Conservation (phyloP, 345 rosid genomes). For the Bruguiera sexangula region DNA sequence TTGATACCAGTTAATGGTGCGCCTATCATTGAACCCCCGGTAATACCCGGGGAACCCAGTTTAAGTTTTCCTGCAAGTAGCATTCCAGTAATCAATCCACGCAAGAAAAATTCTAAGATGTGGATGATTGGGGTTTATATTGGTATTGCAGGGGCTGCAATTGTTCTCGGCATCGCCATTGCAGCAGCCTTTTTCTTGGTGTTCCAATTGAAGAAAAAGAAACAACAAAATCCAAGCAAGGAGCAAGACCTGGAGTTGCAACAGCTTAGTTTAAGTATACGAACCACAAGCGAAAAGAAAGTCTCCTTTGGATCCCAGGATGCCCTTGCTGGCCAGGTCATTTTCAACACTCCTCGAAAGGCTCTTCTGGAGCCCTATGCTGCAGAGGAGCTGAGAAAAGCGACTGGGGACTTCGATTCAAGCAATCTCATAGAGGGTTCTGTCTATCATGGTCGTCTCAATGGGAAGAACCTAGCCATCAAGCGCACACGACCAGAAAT, state of each 20-base stretch:
- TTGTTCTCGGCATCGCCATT: slow-evolving; percentile 54
- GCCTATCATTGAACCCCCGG: slow-evolving; percentile 38
- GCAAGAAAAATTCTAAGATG: slow-evolving; percentile 39
- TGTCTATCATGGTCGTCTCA: slow-evolving; percentile 73
- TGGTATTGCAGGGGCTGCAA: slow-evolving; percentile 45
- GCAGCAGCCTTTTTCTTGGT: slow-evolving; percentile 42
- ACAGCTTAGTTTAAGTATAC: slow-evolving; percentile 69
- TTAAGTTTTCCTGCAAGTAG: slow-evolving; percentile 26
- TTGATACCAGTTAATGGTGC: slow-evolving; percentile 54
- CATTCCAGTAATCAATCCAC: slow-evolving; percentile 27
- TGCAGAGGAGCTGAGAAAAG: slow-evolving; percentile 61
- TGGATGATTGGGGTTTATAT: slow-evolving; percentile 46
- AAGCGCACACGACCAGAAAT: slow-evolving; percentile 38
- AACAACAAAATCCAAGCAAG: slow-evolving; percentile 25
- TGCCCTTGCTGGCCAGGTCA: slow-evolving; percentile 39
- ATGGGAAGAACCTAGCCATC: slow-evolving; percentile 73
- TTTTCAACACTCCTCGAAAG: slow-evolving; percentile 43
- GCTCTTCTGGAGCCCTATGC: slow-evolving; percentile 49
- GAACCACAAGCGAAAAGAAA: slow-evolving; percentile 82
- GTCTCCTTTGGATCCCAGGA: slow-evolving; percentile 74
- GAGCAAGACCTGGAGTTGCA: slow-evolving; percentile 54
- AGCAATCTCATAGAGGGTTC: slow-evolving; percentile 71
- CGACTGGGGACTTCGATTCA: slow-evolving; percentile 73
- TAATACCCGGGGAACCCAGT: slow-evolving; percentile 38
- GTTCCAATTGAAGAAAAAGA: slow-evolving; percentile 49